phyloP scores from a whole-genome alignment of 805 yeast species.

The Metschnikowia kunwiensis region DNA sequence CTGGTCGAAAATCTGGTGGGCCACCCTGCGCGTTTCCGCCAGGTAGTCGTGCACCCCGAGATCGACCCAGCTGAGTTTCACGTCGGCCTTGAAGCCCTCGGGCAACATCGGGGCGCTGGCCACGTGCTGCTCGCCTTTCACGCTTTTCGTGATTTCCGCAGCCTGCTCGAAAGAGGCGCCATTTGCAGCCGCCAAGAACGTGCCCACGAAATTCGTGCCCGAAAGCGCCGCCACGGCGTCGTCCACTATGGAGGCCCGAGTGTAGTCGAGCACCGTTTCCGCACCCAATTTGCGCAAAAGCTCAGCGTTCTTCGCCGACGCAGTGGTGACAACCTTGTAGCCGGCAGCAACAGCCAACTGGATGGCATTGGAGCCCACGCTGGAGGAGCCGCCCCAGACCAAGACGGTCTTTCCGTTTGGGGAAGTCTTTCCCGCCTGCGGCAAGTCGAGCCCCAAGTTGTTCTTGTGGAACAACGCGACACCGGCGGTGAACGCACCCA shows the following conservation, averaged over 20 bases:
- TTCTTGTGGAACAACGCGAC: conserved; percentile 7
- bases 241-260: conserved; percentile 4
- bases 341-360: conserved; percentile 14
- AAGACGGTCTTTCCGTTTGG: conserved; percentile 8
- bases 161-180: conserved; percentile 10
- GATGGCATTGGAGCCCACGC: conserved; percentile 12
- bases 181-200: conserved; percentile 12
- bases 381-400: conserved; percentile 16
- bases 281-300: conserved; percentile 10
- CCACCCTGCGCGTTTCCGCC: conserved; percentile 3
- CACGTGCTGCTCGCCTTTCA: conserved; percentile 1
- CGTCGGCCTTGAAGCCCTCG: conserved; percentile 6
- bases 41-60: conserved; percentile 6
- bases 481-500: conserved; percentile 10
- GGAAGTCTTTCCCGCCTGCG: background rate
- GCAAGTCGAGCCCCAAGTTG: conserved; percentile 8
- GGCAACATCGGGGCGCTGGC: conserved; percentile 10
- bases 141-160: conserved; percentile 4
- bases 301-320: conserved; percentile 9
- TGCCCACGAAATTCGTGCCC: conserved; percentile 9
- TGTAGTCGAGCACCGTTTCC: conserved; percentile 8
- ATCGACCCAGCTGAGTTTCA: conserved; percentile 5
- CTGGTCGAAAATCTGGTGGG: conserved; percentile 1
- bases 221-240: conserved; percentile 4
- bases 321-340: conserved; percentile 10